A percentile compares a stretch with the other conserved stretches of the same genome.
These are phyloP conservation scores for Phytopythium boreale DNA, from an alignment of 352 stramenopile genomes.

Conservation along the genomic window DNA sequence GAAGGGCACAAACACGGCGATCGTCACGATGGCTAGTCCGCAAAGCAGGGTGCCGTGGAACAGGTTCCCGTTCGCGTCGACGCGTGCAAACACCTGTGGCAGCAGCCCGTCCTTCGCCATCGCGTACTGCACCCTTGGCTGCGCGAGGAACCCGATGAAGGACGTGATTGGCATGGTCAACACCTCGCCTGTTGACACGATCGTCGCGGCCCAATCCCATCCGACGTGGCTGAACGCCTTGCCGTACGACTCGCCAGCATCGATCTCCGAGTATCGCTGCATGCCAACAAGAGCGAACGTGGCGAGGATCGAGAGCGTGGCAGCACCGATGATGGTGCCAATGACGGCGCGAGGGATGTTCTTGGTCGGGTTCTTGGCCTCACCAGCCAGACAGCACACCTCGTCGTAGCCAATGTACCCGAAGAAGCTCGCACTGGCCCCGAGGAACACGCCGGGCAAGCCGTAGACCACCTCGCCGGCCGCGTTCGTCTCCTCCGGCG, in stretches of 20 bases:
- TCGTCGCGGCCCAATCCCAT: conserved; percentile 65
- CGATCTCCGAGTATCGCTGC: conserved; percentile 86
- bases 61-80: conserved; percentile 71
- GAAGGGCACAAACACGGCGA: conserved; percentile 83
- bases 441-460: conserved; percentile 80
- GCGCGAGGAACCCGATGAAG: conserved; percentile 93
- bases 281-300: conserved; percentile 93
- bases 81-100: conserved; percentile 74
- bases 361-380: conserved; percentile 80
- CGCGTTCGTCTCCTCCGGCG: conserved; percentile 22
- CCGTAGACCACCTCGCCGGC: conserved; percentile 52
- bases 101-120: conserved; percentile 94
- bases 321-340: conserved; percentile 84
- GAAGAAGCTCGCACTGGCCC: conserved; percentile 93
- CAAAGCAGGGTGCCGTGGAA: conserved; percentile 66
- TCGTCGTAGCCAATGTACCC: conserved; percentile 97
- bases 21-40: conserved; percentile 40
- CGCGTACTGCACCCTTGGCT: conserved; percentile 89
- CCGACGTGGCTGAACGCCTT: conserved; percentile 70
- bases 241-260: conserved; percentile 60
- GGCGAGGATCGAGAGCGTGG: conserved; percentile 78
- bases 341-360: conserved; percentile 91
- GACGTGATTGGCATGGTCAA: conserved; percentile 95
- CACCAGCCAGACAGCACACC: conserved; percentile 91
- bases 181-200: conserved; percentile 91